These are phyloP conservation scores for Acanthamoeba castellanii DNA, from an alignment of 208 protist species.

Conservation along the genomic window DNA sequence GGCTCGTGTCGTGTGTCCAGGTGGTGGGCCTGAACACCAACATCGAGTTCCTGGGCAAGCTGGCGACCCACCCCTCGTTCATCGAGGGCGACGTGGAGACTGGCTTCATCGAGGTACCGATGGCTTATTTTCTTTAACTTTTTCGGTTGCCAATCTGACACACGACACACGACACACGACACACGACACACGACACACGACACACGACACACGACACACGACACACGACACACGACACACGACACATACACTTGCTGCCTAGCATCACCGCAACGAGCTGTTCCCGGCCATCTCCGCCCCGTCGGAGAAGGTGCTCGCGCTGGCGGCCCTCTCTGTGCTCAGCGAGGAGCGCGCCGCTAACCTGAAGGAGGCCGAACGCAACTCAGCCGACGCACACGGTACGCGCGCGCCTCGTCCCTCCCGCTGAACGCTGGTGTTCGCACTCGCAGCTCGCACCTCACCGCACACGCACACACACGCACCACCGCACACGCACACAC, in stretches of 20 bases:
- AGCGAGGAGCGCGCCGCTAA: constrained; percentile 21
- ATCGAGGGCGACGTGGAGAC: constrained; percentile 90
- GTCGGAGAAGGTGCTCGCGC: constrained; percentile 59
- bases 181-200: no score
- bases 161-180: no score
- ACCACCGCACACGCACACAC: no score
- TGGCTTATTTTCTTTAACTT: no score
- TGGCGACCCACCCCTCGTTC: constrained; percentile 90
- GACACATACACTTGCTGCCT: no score
- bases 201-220: no score
- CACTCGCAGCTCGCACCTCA: neutral
- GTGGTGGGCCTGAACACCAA: constrained; percentile 95
- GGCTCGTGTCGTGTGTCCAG: constrained; percentile 72
- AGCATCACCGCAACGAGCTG: constrained; percentile 4
- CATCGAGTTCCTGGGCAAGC: constrained; percentile 90
- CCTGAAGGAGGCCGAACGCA: neutral
- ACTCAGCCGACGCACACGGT: neutral
- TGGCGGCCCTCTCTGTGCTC: constrained; percentile 71
- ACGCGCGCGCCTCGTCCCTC: neutral
- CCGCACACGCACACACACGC: no score
- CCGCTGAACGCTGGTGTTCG: no score
- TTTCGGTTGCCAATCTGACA: no score
- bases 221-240: no score
- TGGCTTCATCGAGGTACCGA: constrained; percentile 89
- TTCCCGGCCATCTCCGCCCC: constrained; percentile 47